Percentiles rank a stretch among this genome's conserved stretches.
phyloP scores from a whole-genome alignment of 164 flowering plant species.

The Taxillus chinensis region DNA sequence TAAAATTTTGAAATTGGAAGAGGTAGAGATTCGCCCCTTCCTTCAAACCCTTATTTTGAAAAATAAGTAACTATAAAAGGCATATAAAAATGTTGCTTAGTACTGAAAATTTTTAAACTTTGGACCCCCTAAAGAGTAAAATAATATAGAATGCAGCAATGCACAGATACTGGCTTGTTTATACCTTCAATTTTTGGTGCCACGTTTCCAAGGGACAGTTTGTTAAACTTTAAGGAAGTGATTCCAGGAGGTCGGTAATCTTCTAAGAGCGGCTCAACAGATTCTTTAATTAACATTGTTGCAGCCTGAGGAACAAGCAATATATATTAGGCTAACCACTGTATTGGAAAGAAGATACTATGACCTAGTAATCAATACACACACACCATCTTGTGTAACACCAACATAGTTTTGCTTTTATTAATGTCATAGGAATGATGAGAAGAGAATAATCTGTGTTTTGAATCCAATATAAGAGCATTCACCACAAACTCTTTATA shows the following conservation, averaged over 20 bases:
- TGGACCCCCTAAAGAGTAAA: background rate
- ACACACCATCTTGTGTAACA: no score
- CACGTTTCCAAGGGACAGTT: conserved; percentile 81
- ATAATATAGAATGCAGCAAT: background rate
- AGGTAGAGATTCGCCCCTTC: background rate
- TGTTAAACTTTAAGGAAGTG: conserved; percentile 84
- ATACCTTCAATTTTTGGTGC: conserved; percentile 98
- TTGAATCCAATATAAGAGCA: no score
- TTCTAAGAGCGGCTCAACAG: conserved; percentile 94
- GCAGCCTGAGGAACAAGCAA: conserved; percentile 58
- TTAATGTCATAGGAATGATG: no score
- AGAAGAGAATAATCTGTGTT: no score
- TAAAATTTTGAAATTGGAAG: background rate
- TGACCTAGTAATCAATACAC: no score
- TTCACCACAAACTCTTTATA: no score
- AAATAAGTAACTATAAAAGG: background rate
- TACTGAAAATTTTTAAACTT: background rate
- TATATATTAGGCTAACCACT: background rate
- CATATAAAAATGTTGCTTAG: background rate
- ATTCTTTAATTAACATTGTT: conserved; percentile 64
- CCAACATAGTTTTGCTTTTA: no score
- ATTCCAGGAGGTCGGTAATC: conserved; percentile 91
- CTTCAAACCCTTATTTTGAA: background rate
- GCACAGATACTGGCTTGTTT: background rate
- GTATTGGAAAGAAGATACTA: no score